Conservation (phyloP, 139 green algal genomes). For the Limnomonas spitsbergensis region DNA sequence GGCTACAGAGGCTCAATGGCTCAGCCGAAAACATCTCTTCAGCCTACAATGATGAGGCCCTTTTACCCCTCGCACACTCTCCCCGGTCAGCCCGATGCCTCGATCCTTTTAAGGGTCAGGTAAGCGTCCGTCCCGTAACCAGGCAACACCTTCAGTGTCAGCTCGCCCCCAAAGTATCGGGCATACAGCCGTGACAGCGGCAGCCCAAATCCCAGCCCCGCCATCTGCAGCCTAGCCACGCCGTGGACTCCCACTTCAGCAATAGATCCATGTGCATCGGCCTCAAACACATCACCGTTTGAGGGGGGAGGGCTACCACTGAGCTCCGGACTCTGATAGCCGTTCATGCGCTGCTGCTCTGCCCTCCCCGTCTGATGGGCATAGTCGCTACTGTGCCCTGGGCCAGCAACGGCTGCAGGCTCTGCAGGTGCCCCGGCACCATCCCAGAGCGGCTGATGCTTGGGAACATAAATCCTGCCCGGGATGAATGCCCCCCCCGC, state of each 20-base stretch:
- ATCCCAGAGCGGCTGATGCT: not conserved
- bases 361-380: too few relatives aligned
- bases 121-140: conserved; percentile 81
- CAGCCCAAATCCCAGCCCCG: conserved; percentile 85
- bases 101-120: conserved; percentile 30
- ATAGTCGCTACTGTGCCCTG: not conserved
- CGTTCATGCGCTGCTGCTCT: too few relatives aligned
- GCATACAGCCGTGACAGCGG: conserved; percentile 84
- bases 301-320: not conserved
- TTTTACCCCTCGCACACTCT: too few relatives aligned
- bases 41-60: too few relatives aligned
- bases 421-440: not conserved
- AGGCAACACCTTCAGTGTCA: conserved; percentile 58
- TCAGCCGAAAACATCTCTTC: too few relatives aligned
- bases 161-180: conserved; percentile 69
- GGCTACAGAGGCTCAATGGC: too few relatives aligned
- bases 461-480: not conserved
- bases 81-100: too few relatives aligned
- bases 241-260: too few relatives aligned
- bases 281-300: too few relatives aligned
- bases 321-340: not conserved
- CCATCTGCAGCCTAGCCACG: conserved; percentile 41
- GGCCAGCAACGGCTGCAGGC: not conserved
- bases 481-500: too few relatives aligned
- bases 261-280: too few relatives aligned